A percentile compares a stretch with the other conserved stretches of the same genome.
phyloP scores from a whole-genome alignment of 2,329 filamentous ascomycete genomes.

The Rosellinia necatrix region DNA sequence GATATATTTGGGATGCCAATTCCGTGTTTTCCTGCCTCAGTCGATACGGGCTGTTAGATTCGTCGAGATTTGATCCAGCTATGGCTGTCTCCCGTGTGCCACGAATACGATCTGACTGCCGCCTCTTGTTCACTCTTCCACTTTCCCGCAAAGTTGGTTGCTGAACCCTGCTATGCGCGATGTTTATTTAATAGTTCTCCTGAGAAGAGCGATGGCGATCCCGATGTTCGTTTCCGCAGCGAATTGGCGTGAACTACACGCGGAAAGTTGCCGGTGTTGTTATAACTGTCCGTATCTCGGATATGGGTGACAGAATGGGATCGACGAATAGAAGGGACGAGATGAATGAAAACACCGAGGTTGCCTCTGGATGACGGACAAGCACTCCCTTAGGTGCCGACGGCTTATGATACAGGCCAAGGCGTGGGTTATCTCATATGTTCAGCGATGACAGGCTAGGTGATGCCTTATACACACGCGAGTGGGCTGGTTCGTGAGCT shows the following conservation, averaged over 20 bases:
- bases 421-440: slow-evolving; percentile 2
- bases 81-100: slow-evolving; percentile 6
- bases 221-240: not conserved
- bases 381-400: slow-evolving; percentile 2
- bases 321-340: slow-evolving; percentile 8
- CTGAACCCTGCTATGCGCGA: not conserved
- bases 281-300: slow-evolving; percentile 1
- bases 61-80: not conserved
- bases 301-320: slow-evolving; percentile 6
- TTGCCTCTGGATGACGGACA: slow-evolving; percentile 7
- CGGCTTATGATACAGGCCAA: slow-evolving; percentile 13
- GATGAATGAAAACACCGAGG: not conserved
- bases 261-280: not conserved
- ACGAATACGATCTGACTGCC: slow-evolving; percentile 4
- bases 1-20: not conserved
- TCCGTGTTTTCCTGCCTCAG: not conserved
- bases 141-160: not conserved
- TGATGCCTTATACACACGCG: slow-evolving; percentile 25
- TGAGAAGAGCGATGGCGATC: not conserved
- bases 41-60: not conserved
- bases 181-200: not conserved
- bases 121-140: slow-evolving; percentile 11
- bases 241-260: not conserved
- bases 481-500: slow-evolving; percentile 30
- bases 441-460: slow-evolving; percentile 10